Percentiles rank a stretch among this genome's conserved stretches.
These are phyloP conservation scores for Xylariaceae sp. DNA, from an alignment of 2,329 filamentous ascomycete genomes.

Conservation along the genomic window DNA sequence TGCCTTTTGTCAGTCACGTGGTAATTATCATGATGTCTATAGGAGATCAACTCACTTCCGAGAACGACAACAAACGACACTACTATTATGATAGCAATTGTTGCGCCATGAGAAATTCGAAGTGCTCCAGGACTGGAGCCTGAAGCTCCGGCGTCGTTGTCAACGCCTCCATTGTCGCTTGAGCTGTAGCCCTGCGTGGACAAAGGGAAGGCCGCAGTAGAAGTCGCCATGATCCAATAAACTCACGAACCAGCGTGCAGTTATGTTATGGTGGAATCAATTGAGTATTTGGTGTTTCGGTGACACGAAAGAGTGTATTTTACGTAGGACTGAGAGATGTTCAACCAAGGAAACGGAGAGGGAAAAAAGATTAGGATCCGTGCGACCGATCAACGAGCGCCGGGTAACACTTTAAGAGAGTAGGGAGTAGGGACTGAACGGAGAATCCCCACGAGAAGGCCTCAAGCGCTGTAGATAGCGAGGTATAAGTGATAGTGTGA, in stretches of 20 bases:
- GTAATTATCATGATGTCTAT: neutral
- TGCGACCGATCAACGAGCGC: slow-evolving; percentile 2
- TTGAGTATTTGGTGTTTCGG: neutral
- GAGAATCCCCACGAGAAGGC: too few relatives aligned
- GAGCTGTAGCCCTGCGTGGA: slow-evolving; percentile 41
- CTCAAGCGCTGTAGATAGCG: slow-evolving; percentile 11
- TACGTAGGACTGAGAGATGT: neutral
- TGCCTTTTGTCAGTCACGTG: slow-evolving; percentile 31
- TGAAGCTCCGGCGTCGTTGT: slow-evolving; percentile 60
- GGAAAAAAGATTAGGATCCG: slow-evolving; percentile 1
- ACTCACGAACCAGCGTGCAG: neutral
- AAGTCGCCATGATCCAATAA: slow-evolving; percentile 31
- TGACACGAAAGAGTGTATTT: slow-evolving; percentile 1
- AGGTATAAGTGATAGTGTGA: slow-evolving; percentile 23
- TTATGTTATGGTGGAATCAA: neutral
- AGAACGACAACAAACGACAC: slow-evolving; percentile 63
- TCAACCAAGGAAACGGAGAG: too few relatives aligned
- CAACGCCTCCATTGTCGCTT: slow-evolving; percentile 33
- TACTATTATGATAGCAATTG: slow-evolving; percentile 71
- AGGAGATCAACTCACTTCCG: slow-evolving; percentile 54
- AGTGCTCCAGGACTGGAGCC: slow-evolving; percentile 59
- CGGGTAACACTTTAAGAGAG: slow-evolving; percentile 8
- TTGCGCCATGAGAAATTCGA: slow-evolving; percentile 61
- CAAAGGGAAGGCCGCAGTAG: slow-evolving; percentile 39
- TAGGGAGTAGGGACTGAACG: slow-evolving; percentile 1